Percentiles rank a stretch among this genome's conserved stretches.
Conservation (phyloP, 2,329 filamentous ascomycete genomes). For the Sphaceloma murrayae region DNA sequence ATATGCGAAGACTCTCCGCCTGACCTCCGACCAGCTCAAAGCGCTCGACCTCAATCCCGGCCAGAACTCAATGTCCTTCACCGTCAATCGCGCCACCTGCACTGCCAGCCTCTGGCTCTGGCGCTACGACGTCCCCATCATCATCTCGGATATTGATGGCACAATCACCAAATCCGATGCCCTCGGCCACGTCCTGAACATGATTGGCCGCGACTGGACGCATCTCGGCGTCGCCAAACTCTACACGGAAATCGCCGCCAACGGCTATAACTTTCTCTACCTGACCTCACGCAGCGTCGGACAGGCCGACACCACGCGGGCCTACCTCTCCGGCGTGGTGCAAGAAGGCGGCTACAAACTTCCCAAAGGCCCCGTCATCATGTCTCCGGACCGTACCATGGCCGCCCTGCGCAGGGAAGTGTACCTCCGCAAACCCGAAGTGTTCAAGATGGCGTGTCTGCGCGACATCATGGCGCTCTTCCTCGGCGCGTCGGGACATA, state of each 20-base stretch:
- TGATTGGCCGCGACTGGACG: constrained; percentile 97
- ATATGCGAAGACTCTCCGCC: constrained; percentile 88
- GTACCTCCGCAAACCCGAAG: constrained; percentile 90
- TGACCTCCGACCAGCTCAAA: constrained; percentile 94
- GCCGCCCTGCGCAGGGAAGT: constrained; percentile 85
- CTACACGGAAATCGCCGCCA: constrained; percentile 88
- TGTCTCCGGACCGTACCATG: constrained; percentile 90
- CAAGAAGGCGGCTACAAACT: constrained; percentile 78
- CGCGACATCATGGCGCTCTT: constrained; percentile 90
- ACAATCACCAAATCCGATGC: constrained; percentile 76
- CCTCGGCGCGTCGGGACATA: constrained; percentile 28
- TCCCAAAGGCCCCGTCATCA: constrained; percentile 84
- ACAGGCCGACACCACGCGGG: constrained; percentile 79
- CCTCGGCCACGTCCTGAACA: constrained; percentile 79
- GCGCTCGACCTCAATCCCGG: constrained; percentile 70
- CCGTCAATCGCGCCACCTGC: constrained; percentile 88
- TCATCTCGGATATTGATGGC: constrained; percentile 97
- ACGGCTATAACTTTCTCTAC: constrained; percentile 99
- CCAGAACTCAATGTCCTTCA: constrained; percentile 92
- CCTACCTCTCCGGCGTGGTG: constrained; percentile 79
- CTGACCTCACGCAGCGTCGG: constrained; percentile 89
- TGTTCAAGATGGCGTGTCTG: constrained; percentile 98
- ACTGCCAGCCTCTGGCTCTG: constrained; percentile 88
- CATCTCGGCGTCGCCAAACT: constrained; percentile 93
- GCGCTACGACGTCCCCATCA: constrained; percentile 82